Conservation (phyloP, 768 basidiomycete genomes). For the Suillus variegatus region DNA sequence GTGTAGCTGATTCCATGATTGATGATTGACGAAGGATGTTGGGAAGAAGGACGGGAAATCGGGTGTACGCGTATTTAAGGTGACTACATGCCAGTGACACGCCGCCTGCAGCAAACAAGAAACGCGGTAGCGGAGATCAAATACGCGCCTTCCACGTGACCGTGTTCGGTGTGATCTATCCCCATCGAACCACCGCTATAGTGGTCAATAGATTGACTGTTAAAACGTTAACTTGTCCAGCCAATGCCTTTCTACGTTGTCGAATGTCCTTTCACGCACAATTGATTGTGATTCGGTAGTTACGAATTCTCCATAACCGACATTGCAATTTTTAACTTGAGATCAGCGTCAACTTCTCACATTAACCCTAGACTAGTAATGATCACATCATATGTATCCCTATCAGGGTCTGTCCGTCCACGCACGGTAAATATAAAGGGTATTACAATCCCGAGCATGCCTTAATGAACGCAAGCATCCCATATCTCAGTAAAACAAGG, state of each 20-base stretch:
- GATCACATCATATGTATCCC: not conserved
- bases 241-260: not conserved
- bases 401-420: too few species aligned
- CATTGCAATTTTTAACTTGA: not conserved
- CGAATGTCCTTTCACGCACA: not conserved
- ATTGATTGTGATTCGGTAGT: not conserved
- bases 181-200: not conserved
- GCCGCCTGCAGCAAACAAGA: slow-evolving; percentile 23
- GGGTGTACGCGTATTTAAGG: slow-evolving; percentile 26
- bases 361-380: not conserved
- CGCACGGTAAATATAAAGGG: not conserved
- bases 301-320: not conserved
- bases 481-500: not conserved
- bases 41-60: slow-evolving; percentile 2
- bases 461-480: not conserved
- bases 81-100: slow-evolving; percentile 3
- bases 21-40: not conserved
- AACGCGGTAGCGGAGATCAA: slow-evolving; percentile 23
- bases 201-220: not conserved
- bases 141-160: slow-evolving; percentile 33
- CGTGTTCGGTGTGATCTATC: slow-evolving; percentile 22
- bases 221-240: not conserved
- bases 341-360: not conserved
- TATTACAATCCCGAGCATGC: not conserved
- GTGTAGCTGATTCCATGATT: slow-evolving; percentile 22